Base-by-base conservation (phyloP, 2,329 filamentous ascomycete species). In the Penicillium sp. region DNA sequence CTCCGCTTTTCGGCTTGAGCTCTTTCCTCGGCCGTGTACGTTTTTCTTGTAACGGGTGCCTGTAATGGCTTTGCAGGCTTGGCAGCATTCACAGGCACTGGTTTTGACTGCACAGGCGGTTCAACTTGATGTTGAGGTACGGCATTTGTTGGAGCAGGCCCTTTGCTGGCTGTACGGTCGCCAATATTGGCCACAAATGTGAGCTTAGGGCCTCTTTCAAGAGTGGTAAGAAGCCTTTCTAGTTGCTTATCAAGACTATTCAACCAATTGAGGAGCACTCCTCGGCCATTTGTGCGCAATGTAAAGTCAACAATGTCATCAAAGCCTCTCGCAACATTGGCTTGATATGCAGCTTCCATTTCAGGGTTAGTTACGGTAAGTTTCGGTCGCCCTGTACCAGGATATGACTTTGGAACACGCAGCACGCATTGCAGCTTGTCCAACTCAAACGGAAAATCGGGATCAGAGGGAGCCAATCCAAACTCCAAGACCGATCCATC, bases 371-470 rank as follows among this genome's bases (percentile, higher is more conserved):
- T 79, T 50, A 93, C 84, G 19, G 81, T 81, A 53, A 95, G 77
- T 16, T 76, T 78, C 37, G 90, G 86, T 27, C 76, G 77, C 43
- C 70, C 77, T 33, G 64, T 62, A 39, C 75, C 73, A 19, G 90
- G 90, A 72, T 90, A 93, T 19, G 74, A 74, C 10, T 69, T 70
- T 1, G 91, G 90, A 21, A 95, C 80, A 50, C 78, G 81, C 37
- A 95, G 76, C 44, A 85, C 80, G 70, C 89, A 93, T 42, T 89
- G 81, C 31, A 95, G 78, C 35, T 83, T 78, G 26, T 86, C 82
- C 68, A 93, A 78, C 60, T 92, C 89, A 72, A 91, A 93, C 1
- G 91, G 89, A 67, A 95, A 93, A 68, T 95, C 91, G 0, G 91
- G 91, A 69, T 95, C 91, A 6, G 90, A 92, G 5, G 91, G 91